Percentiles rank a stretch among this genome's conserved stretches.
Conservation (phyloP, 1,139 yeast species). For the Magnusiomyces paraingens region DNA sequence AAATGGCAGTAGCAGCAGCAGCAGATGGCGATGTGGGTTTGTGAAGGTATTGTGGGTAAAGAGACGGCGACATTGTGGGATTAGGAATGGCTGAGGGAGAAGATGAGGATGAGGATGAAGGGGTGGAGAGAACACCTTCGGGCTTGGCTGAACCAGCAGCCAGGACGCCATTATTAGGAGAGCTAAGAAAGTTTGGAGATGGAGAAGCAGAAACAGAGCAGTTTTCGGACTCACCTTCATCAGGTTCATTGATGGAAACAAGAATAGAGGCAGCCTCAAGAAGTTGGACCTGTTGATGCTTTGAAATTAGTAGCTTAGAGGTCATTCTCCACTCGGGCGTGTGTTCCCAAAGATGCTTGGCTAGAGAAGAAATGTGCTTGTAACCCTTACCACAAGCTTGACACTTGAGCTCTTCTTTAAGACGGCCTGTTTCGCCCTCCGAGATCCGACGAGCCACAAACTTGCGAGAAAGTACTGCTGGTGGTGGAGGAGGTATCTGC, state of each 20-base stretch:
- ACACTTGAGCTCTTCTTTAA: conserved; percentile 76
- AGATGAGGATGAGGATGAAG: neutral
- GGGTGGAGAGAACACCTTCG: neutral
- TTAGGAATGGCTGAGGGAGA: neutral
- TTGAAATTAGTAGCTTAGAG: conserved; percentile 69
- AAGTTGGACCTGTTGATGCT: conserved; percentile 85
- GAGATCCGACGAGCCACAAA: conserved; percentile 77
- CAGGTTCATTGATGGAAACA: conserved; percentile 68
- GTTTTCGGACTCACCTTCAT: conserved; percentile 21
- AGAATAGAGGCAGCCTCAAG: conserved; percentile 83
- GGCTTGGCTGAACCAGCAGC: neutral
- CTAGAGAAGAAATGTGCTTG: conserved; percentile 76
- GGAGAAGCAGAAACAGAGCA: no score
- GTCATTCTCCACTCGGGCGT: conserved; percentile 92
- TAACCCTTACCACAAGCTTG: conserved; percentile 90
- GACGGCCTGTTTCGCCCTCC: conserved; percentile 79
- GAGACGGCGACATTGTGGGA: no score
- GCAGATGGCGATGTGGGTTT: no score
- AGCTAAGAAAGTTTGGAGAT: no score
- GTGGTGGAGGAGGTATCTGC: conserved; percentile 3
- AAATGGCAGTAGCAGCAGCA: neutral
- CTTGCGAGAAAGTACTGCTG: conserved; percentile 51
- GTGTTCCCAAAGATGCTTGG: conserved; percentile 75
- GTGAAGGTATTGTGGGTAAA: no score
- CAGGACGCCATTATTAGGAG: no score